Evolutionary conservation across 2,329 filamentous ascomycete species (phyloP).

Genomic region (Fusarium dimerum): DNA sequence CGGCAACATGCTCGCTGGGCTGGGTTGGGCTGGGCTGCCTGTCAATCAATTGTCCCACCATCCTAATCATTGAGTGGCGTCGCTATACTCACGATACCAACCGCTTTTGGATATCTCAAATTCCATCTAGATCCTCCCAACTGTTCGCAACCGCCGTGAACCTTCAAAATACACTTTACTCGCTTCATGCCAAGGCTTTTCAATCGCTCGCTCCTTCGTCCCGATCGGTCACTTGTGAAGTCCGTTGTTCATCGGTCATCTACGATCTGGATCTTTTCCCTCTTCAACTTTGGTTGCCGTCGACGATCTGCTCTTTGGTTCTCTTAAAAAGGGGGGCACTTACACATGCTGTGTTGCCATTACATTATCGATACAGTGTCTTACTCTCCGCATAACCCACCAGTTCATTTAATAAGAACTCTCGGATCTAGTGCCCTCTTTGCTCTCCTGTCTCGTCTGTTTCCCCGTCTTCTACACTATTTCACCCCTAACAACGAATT

Average conservation of each 20-base stretch:
- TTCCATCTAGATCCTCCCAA: constrained; percentile 24
- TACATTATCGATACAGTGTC: constrained; percentile 21
- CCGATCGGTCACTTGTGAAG: not conserved
- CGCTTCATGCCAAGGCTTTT: constrained; percentile 6
- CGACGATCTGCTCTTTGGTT: too few relatives aligned
- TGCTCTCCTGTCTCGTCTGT: constrained; percentile 7
- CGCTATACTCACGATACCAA: constrained; percentile 25
- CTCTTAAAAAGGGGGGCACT: too few relatives aligned
- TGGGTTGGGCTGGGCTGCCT: too few relatives aligned
- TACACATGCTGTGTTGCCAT: constrained; percentile 14
- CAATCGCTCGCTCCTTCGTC: not conserved
- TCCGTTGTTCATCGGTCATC: not conserved
- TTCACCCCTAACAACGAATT: constrained; percentile 1
- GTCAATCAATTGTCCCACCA: not conserved
- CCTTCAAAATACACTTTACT: constrained; percentile 7
- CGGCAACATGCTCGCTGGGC: not conserved
- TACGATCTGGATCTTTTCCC: not conserved
- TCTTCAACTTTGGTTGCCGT: not conserved
- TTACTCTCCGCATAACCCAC: constrained; percentile 16
- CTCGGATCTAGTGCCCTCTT: constrained; percentile 17
- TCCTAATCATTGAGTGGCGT: constrained; percentile 17
- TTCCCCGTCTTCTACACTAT: not conserved
- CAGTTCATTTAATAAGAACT: constrained; percentile 1
- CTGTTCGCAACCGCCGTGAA: constrained; percentile 16
- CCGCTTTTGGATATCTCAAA: constrained; percentile 25